Evolutionary conservation across 768 basidiomycete genomes (phyloP), one percentile per base, ranked within the genome.

Genomic region (Auricularia heimuer): DNA sequence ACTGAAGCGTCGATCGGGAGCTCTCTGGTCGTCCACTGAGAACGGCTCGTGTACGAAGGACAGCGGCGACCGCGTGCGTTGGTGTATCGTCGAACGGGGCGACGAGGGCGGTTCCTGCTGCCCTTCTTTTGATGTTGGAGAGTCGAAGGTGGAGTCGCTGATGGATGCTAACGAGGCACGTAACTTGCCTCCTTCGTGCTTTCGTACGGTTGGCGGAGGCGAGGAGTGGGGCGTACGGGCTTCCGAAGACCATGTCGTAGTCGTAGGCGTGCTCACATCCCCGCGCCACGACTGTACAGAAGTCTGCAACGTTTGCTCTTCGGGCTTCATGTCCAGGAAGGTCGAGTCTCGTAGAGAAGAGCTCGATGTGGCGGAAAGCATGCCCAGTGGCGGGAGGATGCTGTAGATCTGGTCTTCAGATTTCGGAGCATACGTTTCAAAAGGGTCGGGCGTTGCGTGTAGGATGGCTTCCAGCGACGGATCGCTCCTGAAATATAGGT

Each of bases 371-470:
- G 77, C 77, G 78, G 88, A 87, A 65, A 92, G 86, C 61, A 83
- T 81, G 37, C 89, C 89, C 37, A 93, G 80, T 2, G 95, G 94
- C 4, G 92, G 87, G 1, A 98, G 82, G 66, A 97, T 95, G 72
- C 86, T 92, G 77, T 96, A 96, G 68, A 97, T 94, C 72, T 93
- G 88, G 70, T 94, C 89, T 73, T 94, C 91, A 51, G 90, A 81
- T 69, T 89, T 90, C 2, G 89, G 88, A 3, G 92, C 92, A 70
- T 96, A 96, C 0, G 92, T 84, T 68, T 96, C 94, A 68, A 96
- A 96, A 37, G 94, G 92, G 73, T 97, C 94, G 21, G 94, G 94
- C 60, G 95, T 82, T 7, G 89, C 83, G 74, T 92, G 88, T 2
- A 98, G 79, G 85, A 98, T 89, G 1, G 89, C 89, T 72, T 98